Evolutionary conservation across 768 basidiomycete genomes (phyloP).

Genomic region (Chalciporus sphaerocephalus): DNA sequence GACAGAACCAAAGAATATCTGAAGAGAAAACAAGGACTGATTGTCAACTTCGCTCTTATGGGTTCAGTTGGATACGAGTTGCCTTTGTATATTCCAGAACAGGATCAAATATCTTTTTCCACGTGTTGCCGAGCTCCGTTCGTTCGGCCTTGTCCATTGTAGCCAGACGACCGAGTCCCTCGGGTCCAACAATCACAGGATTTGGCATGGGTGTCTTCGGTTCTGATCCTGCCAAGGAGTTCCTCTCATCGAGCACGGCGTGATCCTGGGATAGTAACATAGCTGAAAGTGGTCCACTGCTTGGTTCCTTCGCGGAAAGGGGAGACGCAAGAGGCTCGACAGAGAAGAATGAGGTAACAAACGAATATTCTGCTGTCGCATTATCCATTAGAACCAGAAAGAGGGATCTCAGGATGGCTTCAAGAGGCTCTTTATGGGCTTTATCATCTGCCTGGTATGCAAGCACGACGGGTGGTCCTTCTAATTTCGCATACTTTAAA

Average conservation of each 20-base stretch:
- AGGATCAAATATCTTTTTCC: conserved; percentile 93
- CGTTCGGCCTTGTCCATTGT: conserved; percentile 56
- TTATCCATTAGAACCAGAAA: conserved; percentile 93
- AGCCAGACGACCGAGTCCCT: conserved; percentile 25
- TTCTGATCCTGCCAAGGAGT: conserved; percentile 50
- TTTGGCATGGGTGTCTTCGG: conserved; percentile 34
- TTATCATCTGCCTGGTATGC: conserved; percentile 91
- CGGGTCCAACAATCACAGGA: conserved; percentile 24
- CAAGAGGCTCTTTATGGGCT: conserved; percentile 73
- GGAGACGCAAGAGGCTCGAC: conserved; percentile 23
- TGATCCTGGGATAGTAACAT: conserved; percentile 41
- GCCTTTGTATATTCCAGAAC: conserved; percentile 83
- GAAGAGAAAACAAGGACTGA: neutral
- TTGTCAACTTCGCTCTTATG: neutral
- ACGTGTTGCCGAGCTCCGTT: conserved; percentile 57
- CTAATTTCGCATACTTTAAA: conserved; percentile 64
- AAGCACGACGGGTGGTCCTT: conserved; percentile 75
- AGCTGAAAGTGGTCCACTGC: conserved; percentile 33
- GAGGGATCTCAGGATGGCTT: conserved; percentile 80
- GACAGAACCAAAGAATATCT: conserved; percentile 67
- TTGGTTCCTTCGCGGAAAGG: conserved; percentile 33
- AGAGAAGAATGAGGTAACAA: conserved; percentile 81
- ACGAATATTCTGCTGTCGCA: conserved; percentile 86
- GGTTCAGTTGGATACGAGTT: conserved; percentile 15
- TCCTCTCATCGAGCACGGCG: conserved; percentile 36